Conservation (phyloP, 1,139 yeast genomes). For the Blastobotrys aristatus region DNA sequence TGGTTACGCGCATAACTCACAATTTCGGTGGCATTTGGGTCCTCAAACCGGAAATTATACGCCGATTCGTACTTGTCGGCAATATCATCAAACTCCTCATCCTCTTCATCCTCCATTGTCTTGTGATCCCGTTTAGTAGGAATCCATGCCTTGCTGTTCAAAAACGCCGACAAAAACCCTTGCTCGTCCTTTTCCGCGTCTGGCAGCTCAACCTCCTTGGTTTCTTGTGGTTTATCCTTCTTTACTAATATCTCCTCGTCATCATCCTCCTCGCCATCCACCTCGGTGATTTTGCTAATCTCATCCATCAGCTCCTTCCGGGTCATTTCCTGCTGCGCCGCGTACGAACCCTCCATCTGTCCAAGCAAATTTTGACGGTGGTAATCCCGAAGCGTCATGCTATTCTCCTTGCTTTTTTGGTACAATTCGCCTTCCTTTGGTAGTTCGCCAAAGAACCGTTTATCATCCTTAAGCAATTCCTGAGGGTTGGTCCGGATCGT, state of each 20-base stretch:
- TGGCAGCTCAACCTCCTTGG: constrained; percentile 45
- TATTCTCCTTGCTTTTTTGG: constrained; percentile 39
- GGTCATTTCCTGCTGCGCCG: constrained; percentile 70
- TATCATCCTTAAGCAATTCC: constrained; percentile 57
- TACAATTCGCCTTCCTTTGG: constrained; percentile 35
- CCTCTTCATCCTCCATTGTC: constrained; percentile 56
- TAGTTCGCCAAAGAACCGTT: constrained; percentile 66
- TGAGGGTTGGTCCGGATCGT: constrained; percentile 63
- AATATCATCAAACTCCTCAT: constrained; percentile 85
- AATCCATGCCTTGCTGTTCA: constrained; percentile 83
- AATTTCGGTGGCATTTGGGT: constrained; percentile 84
- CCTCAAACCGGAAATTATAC: constrained; percentile 92
- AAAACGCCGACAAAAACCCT: constrained; percentile 65
- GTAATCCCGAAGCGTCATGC: constrained; percentile 85
- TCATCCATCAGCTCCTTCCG: constrained; percentile 65
- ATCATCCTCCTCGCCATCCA: constrained; percentile 41
- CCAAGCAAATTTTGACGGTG: constrained; percentile 73
- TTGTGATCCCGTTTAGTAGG: constrained; percentile 57
- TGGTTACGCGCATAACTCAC: constrained; percentile 96
- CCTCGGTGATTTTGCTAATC: constrained; percentile 49
- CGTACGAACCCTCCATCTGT: constrained; percentile 54
- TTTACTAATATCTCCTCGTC: constrained; percentile 56
- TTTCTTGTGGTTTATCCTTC: constrained; percentile 41
- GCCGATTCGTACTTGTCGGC: constrained; percentile 89
- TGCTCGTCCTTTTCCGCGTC: constrained; percentile 63